Percentiles rank a stretch among this genome's conserved stretches.
Evolutionary conservation across 768 basidiomycete species (phyloP).

Genomic region (Lactifluus rugatus): DNA sequence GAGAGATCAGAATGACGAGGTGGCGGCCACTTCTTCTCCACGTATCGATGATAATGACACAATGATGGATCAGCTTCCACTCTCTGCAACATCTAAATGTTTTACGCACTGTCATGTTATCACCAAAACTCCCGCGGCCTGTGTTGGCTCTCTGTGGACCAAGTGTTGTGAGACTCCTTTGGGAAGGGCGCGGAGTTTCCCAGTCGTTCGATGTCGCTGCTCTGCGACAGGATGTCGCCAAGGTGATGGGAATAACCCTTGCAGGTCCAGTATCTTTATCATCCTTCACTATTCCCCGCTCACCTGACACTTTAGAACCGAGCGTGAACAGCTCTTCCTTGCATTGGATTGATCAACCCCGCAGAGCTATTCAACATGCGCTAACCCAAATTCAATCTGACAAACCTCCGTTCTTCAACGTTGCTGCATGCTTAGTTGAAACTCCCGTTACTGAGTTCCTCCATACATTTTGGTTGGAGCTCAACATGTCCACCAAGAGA

Average conservation of each 20-base stretch:
- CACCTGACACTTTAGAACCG: neutral
- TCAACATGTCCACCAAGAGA: slow-evolving; percentile 41
- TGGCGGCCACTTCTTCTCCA: neutral
- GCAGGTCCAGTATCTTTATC: slow-evolving; percentile 28
- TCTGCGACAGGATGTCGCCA: slow-evolving; percentile 31
- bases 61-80: slow-evolving; percentile 31
- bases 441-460: slow-evolving; percentile 54
- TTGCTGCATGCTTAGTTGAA: slow-evolving; percentile 54
- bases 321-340: slow-evolving; percentile 15
- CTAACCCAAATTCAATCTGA: slow-evolving; percentile 48
- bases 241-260: slow-evolving; percentile 30
- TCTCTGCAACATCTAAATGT: slow-evolving; percentile 49
- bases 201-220: slow-evolving; percentile 30
- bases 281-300: neutral
- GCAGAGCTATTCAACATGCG: slow-evolving; percentile 46
- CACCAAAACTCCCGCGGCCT: slow-evolving; percentile 52
- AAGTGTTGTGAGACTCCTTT: slow-evolving; percentile 39
- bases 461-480: slow-evolving; percentile 57
- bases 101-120: slow-evolving; percentile 55
- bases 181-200: slow-evolving; percentile 29
- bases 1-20: slow-evolving; percentile 38
- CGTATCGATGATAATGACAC: neutral
- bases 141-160: slow-evolving; percentile 58
- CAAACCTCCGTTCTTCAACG: slow-evolving; percentile 55
- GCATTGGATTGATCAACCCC: slow-evolving; percentile 44